phyloP scores from a whole-genome alignment of 306 rosid genomes.

The Begonia peltatifolia region DNA sequence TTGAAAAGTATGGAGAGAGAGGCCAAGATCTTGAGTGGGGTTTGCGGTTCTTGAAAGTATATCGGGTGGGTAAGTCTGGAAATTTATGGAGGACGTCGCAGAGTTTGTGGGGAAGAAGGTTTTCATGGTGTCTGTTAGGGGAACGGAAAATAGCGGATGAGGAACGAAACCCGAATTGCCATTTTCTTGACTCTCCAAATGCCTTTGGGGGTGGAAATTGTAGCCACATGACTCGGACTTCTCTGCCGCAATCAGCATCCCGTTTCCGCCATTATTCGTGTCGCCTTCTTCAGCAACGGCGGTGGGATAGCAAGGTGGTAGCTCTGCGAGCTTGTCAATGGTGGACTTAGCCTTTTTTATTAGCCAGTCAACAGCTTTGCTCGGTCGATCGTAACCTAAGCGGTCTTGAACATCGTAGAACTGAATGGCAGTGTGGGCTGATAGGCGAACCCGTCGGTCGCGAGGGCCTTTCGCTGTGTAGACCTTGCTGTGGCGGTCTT shows the following conservation, averaged over 20 bases:
- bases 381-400: conserved; percentile 69
- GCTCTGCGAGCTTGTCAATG: conserved; percentile 63
- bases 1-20: conserved; percentile 60
- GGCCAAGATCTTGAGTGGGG: conserved; percentile 47
- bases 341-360: conserved; percentile 58
- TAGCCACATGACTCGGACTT: conserved; percentile 59
- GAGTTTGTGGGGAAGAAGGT: conserved; percentile 52
- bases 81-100: conserved; percentile 37
- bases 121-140: conserved; percentile 32
- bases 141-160: conserved; percentile 21
- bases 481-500: background rate
- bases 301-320: conserved; percentile 50
- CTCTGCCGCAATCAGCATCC: conserved; percentile 26
- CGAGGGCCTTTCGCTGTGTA: conserved; percentile 1
- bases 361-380: conserved; percentile 90
- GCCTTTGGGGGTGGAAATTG: conserved; percentile 37
- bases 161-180: conserved; percentile 27
- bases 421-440: conserved; percentile 77
- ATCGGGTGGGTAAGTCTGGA: conserved; percentile 36
- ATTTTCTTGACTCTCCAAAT: conserved; percentile 16
- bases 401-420: conserved; percentile 90
- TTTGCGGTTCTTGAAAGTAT: conserved; percentile 30
- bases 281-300: conserved; percentile 4
- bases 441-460: conserved; percentile 17
- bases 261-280: conserved; percentile 7